Evolutionary conservation across 345 rosid species (phyloP), one percentile per base, ranked within the genome.

Genomic region (Erucastrum elatum): DNA sequence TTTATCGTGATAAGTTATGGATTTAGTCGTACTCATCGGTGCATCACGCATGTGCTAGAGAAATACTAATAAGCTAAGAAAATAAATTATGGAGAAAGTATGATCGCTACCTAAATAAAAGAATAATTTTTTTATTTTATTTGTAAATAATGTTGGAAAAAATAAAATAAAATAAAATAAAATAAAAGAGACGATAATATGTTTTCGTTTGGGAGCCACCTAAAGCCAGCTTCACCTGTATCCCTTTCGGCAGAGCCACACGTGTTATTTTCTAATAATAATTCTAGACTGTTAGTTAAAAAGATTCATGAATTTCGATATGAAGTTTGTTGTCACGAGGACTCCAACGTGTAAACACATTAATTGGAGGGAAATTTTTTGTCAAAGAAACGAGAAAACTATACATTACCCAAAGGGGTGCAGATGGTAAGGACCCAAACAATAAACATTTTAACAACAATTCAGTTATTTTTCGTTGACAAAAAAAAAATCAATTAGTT

Each of bases 201-300:
- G 81, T 65, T 65, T 65, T 66, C 4, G 81, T 72, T 29, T 72
- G 72, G 78, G 69, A 61, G 78, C 70, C 68, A 78, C 65, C 76
- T 56, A 53, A 66, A 58, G 77, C 68, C 77, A 72, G 82, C 82
- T 67, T 67, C 59, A 79, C 34, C 8, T 70, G 63, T 5, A 73
- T 34, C 10, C 9, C 69, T 73, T 66, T 72, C 70, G 70, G 74
- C 41, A 78, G 44, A 73, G 41, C 70, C 82, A 67, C 78, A 73
- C 82, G 82, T 73, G 74, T 34, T 34, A 34, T 6, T 5, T 5
- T 34, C 5, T 34, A 34, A 34, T 34, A 34, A 3, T 29, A 44
- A n/a, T 44, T 4, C 51, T 34, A 34, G 39, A 34, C 39, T 34
- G 8, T 5, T 4, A 51, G 8, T 51, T 4, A 51, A n/a, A 51